These are phyloP conservation scores for Ceratocystiopsis minuta DNA, from an alignment of 2,329 filamentous ascomycete species.

Conservation along the genomic window DNA sequence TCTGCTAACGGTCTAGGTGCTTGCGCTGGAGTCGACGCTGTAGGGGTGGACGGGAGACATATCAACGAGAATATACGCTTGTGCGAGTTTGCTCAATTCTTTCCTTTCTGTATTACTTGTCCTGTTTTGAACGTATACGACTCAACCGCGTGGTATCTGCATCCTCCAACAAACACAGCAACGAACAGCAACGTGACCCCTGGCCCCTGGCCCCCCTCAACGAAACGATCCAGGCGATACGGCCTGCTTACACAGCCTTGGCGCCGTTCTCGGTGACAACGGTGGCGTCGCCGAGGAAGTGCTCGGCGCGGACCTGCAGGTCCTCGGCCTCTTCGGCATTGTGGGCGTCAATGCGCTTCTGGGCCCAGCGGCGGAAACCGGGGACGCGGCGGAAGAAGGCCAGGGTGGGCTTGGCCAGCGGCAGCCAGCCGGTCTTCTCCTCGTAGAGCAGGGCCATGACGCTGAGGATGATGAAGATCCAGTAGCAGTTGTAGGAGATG, in stretches of 20 bases:
- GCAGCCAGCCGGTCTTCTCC: conserved; percentile 37
- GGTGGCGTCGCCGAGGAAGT: conserved; percentile 1
- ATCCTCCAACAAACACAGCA: too few relatives aligned
- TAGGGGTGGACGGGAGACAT: too few relatives aligned
- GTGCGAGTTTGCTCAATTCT: too few relatives aligned
- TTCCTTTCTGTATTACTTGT: too few relatives aligned
- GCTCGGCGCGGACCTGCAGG: conserved; percentile 5
- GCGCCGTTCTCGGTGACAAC: too few relatives aligned
- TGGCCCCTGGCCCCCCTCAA: too few relatives aligned
- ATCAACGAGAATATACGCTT: too few relatives aligned
- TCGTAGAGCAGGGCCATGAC: conserved; percentile 39
- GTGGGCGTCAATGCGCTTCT: conserved; percentile 8
- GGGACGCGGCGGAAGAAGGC: conserved; percentile 4
- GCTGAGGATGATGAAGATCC: conserved; percentile 44
- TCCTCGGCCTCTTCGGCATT: conserved; percentile 7
- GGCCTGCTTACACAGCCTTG: too few relatives aligned
- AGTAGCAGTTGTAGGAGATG: conserved; percentile 77
- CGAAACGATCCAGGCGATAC: too few relatives aligned
- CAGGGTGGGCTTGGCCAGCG: conserved; percentile 14
- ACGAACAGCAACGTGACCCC: too few relatives aligned
- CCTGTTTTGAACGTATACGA: too few relatives aligned
- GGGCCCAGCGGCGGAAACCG: conserved; percentile 7
- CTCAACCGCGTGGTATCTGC: too few relatives aligned
- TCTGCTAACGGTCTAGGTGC: conserved; percentile 11
- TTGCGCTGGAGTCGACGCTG: conserved; percentile 17